A percentile compares a stretch with the other conserved stretches of the same genome.
Conservation (phyloP, 257 asterid genomes). For the Cordia subcordata region DNA sequence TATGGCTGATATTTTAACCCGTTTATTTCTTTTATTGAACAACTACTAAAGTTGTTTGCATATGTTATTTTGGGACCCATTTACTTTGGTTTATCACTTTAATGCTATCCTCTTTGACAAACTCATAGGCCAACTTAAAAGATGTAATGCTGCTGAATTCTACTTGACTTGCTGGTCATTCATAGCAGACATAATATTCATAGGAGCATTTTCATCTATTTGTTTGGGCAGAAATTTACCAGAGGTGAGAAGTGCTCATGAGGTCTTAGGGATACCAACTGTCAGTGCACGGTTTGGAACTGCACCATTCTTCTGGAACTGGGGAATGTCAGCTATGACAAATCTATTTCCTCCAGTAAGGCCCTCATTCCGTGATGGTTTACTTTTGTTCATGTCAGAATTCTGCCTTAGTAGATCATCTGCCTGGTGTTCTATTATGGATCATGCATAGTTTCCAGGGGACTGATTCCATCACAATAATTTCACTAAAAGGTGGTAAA, state of each 20-base stretch:
- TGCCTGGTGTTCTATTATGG: too few species aligned
- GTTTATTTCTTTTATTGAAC: not conserved
- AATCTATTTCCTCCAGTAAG: constrained; percentile 67
- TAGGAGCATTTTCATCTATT: not conserved
- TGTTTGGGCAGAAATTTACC: constrained; percentile 69
- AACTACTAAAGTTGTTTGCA: not conserved
- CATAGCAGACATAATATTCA: not conserved
- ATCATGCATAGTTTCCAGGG: too few species aligned
- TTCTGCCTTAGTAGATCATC: not conserved
- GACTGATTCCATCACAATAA: too few species aligned
- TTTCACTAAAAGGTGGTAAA: too few species aligned
- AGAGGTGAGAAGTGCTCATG: constrained; percentile 79
- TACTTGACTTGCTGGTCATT: too few species aligned
- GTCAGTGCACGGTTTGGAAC: constrained; percentile 99
- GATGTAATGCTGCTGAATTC: too few species aligned
- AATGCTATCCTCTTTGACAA: too few species aligned
- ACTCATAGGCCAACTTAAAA: too few species aligned
- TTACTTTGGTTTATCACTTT: too few species aligned
- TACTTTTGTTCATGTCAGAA: not conserved
- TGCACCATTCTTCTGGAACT: constrained; percentile 91
- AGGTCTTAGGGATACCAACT: constrained; percentile 73
- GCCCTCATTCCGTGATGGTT: not conserved
- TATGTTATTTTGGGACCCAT: not conserved
- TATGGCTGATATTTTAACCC: too few species aligned
- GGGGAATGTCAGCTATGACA: constrained; percentile 94